Base-by-base conservation (phyloP, 2,329 filamentous ascomycete genomes). In the Colletotrichum liriopes region DNA sequence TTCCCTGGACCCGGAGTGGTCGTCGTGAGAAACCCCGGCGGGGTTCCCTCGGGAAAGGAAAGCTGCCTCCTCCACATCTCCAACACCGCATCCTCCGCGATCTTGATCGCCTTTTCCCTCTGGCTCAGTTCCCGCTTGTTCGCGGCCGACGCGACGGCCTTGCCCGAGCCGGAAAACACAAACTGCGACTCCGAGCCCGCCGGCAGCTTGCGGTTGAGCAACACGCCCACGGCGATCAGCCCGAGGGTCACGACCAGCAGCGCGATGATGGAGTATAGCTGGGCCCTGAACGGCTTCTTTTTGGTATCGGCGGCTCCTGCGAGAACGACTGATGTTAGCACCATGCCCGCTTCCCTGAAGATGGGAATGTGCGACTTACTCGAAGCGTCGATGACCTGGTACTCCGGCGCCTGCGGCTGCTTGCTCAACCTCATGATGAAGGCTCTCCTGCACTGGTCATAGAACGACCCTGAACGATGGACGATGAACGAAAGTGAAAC, bases 201-300 rank as follows among this genome's bases (percentile, higher is more conserved):
- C 9, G 47, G 47, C 2, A 51, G 41, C 20, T 55, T 55, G 14
- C 35, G 43, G 23, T 61, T 45, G 18, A 72, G 43, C 20, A 35
- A 54, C 23, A 67, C 51, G 16, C 55, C 60, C 26, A 59, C n/a
- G 51, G 49, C 72, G n/a, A 74, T 63, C 16, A 74, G 55, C 20
- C 39, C 72, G 4, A 72, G 23, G 1, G 68, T 60, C n/a, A 74
- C 69, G 64, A 58, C 41, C 20, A 74, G 49, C 12, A 71, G 61
- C n/a, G 60, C 65, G 35, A 74, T 39, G 54, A 74, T 4, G 55
- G 47, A 45, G 59, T 67, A 72, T 14, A 74, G 63, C 5, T 32
- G 59, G 26, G 59, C 54, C 43, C 61, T 35, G 64, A 74, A 72
- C 26, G 59, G 47, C 56, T 20, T 35, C 47, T 65, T 65, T 26